These are phyloP conservation scores for Rhododendron simsii DNA, from an alignment of 148 eudicot genomes.

Conservation along the genomic window DNA sequence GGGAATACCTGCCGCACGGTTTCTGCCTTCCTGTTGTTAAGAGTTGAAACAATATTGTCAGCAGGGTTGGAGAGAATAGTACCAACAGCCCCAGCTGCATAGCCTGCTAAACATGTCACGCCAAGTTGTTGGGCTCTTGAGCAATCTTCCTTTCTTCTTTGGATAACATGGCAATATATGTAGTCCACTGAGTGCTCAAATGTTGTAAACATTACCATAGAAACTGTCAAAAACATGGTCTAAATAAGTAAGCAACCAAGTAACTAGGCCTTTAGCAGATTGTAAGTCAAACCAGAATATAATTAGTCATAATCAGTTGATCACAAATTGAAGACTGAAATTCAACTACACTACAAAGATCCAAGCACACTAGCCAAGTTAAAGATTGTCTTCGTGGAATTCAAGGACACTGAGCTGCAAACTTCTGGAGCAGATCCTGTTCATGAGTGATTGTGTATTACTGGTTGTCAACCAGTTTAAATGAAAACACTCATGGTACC, in stretches of 20 bases:
- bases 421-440: neutral
- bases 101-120: conserved; percentile 86
- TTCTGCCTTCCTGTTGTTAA: conserved; percentile 73
- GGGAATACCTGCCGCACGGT: conserved; percentile 52
- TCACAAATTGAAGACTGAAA: neutral
- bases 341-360: neutral
- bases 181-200: conserved; percentile 85
- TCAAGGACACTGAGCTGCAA: neutral
- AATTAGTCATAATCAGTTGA: neutral
- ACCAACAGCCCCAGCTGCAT: conserved; percentile 86
- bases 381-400: neutral
- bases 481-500: neutral
- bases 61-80: conserved; percentile 87
- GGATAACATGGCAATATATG: conserved; percentile 48
- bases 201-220: conserved; percentile 94
- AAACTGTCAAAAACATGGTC: conserved; percentile 46
- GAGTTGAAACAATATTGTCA: conserved; percentile 78
- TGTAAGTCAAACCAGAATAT: neutral
- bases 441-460: neutral
- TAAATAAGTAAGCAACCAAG: conserved; percentile 5
- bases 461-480: neutral
- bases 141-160: conserved; percentile 70
- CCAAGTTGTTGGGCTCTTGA: conserved; percentile 80
- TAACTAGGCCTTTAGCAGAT: neutral
- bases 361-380: neutral